phyloP scores from a whole-genome alignment of 768 basidiomycete genomes.

The Leccinum aurantiacum region DNA sequence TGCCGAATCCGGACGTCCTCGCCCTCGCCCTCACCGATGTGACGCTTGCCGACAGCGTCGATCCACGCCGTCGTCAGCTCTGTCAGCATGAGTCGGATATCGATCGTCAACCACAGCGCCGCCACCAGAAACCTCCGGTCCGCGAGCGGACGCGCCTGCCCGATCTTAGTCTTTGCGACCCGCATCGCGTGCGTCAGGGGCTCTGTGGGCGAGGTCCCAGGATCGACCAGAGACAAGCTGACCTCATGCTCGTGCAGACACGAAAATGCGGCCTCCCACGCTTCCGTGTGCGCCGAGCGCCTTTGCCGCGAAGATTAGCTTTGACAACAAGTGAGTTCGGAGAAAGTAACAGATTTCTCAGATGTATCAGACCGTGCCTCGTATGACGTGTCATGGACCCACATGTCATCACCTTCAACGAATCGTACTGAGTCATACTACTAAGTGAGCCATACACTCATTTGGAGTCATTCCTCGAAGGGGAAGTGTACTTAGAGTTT shows the following conservation, averaged over 20 bases:
- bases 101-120: slow-evolving; percentile 54
- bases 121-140: slow-evolving; percentile 62
- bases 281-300: slow-evolving; percentile 55
- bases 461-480: no score
- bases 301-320: no score
- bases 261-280: slow-evolving; percentile 62
- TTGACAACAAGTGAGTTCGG: no score
- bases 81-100: slow-evolving; percentile 52
- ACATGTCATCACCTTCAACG: no score
- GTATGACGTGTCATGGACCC: no score
- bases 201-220: slow-evolving; percentile 33
- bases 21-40: slow-evolving; percentile 19
- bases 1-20: not conserved
- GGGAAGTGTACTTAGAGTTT: no score
- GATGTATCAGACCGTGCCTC: no score
- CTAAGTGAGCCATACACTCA: no score
- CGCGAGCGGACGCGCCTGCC: slow-evolving; percentile 56
- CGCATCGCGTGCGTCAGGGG: slow-evolving; percentile 53
- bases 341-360: no score
- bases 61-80: slow-evolving; percentile 45
- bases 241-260: slow-evolving; percentile 51
- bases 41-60: slow-evolving; percentile 28
- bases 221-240: slow-evolving; percentile 32
- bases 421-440: no score
- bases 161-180: slow-evolving; percentile 50